phyloP scores from a whole-genome alignment of 345 rosid genomes.

The Rhodamnia argentea region DNA sequence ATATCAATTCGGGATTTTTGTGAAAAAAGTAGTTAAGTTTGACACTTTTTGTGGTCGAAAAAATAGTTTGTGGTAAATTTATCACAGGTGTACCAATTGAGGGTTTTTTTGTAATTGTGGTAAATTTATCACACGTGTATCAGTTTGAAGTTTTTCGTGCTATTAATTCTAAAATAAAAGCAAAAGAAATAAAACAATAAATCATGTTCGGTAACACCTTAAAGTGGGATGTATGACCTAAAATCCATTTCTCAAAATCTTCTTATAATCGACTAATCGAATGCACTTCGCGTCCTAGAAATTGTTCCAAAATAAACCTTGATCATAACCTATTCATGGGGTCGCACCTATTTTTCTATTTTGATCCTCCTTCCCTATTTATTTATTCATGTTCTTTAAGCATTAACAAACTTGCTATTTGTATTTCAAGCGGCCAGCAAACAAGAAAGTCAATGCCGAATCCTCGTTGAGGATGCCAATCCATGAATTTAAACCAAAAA shows the following conservation, averaged over 20 bases:
- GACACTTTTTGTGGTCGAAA: too few species aligned
- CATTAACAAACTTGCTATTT: not conserved
- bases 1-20: too few species aligned
- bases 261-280: not conserved
- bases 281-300: not conserved
- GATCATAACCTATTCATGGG: not conserved
- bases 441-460: not conserved
- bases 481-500: not conserved
- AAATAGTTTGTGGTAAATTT: too few species aligned
- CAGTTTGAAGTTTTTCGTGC: too few species aligned
- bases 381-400: too few species aligned
- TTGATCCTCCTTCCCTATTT: not conserved
- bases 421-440: not conserved
- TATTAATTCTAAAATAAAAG: not conserved
- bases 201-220: not conserved
- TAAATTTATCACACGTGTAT: too few species aligned
- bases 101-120: too few species aligned
- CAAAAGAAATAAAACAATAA: not conserved
- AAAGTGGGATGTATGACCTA: not conserved
- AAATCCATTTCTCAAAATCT: not conserved
- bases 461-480: not conserved
- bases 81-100: too few species aligned
- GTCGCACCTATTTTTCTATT: not conserved
- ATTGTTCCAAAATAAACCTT: not conserved
- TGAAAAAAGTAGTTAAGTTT: too few species aligned